Evolutionary conservation across 768 basidiomycete species (phyloP), one percentile per base, ranked within the genome.

Genomic region (Russula foetens): DNA sequence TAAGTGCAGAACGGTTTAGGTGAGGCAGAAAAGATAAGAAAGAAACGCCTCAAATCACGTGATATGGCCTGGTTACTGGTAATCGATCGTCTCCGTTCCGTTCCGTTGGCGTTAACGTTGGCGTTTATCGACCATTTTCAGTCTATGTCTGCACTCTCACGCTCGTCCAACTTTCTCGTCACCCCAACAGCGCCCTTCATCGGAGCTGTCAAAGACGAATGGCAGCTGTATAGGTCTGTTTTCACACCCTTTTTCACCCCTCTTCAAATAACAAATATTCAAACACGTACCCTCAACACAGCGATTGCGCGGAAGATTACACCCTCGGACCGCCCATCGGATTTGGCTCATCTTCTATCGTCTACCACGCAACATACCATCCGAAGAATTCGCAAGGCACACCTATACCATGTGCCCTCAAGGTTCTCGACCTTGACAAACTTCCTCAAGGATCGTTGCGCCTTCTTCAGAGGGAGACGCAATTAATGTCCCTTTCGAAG

Each of bases 271-370:
- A 24, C 44, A 33, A 9, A 29, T 43, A n/a, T 43, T 48, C n/a
- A n/a, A n/a, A n/a, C n/a, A n/a, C n/a, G n/a, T n/a, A n/a, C n/a
- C n/a, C 31, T 23, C 56, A 31, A 28, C 49, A 33, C 70, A 91
- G 90, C 67, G 88, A 91, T 69, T 71, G 79, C 63, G 75, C 82
- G 1, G 65, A 74, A 14, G 91, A 95, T 75, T 94, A 94, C 68
- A 80, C 79, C 21, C 78, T 90, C 39, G 90, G 89, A 17, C 72
- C 79, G 8, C 82, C 90, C 21, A 92, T 95, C 53, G 93, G 94
- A 1, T 94, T 89, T 67, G 95, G 95, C 21, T 88, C 95, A 2
- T 93, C 92, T 3, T 96, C 95, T 0, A 88, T 87, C 57, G 95
- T 98, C 7, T 92, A 95, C 68, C 73, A 84, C 15, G 94, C 94